These are phyloP conservation scores for Uronychia setigera DNA, from an alignment of 73 alveolate genomes.

Conservation along the genomic window DNA sequence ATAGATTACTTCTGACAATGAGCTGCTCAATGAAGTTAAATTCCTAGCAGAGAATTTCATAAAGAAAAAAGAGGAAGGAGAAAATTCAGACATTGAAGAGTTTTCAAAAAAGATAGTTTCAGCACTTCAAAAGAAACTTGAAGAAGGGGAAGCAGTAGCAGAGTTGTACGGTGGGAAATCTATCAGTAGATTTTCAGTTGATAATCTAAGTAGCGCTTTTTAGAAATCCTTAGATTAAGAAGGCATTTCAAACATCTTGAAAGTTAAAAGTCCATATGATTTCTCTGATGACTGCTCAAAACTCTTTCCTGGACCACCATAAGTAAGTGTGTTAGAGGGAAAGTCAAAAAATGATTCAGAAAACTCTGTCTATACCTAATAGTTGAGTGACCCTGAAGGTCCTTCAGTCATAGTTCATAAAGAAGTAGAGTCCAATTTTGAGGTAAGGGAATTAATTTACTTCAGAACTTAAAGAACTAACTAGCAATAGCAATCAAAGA, in stretches of 20 bases:
- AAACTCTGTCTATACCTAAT: background rate
- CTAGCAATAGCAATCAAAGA: background rate
- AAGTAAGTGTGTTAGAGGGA: background rate
- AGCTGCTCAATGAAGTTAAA: background rate
- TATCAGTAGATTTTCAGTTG: background rate
- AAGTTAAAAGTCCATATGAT: background rate
- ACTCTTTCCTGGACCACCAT: background rate
- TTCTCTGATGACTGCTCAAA: background rate
- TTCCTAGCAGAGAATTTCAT: too few relatives aligned
- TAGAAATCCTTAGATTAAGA: background rate
- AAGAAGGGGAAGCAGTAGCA: background rate
- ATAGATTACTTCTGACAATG: background rate
- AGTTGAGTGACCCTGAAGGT: background rate
- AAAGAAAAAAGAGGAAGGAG: background rate
- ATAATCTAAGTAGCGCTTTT: background rate
- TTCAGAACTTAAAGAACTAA: background rate
- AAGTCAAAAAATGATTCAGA: background rate
- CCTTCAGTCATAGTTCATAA: background rate
- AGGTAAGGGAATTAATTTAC: background rate
- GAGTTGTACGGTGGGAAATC: background rate
- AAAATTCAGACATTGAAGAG: background rate
- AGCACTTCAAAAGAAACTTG: background rate
- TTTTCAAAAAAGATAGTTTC: background rate
- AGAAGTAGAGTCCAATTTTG: background rate
- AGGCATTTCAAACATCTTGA: background rate